phyloP scores from a whole-genome alignment of 2,329 filamentous ascomycete species.

The Gaeumannomyces tritici region DNA sequence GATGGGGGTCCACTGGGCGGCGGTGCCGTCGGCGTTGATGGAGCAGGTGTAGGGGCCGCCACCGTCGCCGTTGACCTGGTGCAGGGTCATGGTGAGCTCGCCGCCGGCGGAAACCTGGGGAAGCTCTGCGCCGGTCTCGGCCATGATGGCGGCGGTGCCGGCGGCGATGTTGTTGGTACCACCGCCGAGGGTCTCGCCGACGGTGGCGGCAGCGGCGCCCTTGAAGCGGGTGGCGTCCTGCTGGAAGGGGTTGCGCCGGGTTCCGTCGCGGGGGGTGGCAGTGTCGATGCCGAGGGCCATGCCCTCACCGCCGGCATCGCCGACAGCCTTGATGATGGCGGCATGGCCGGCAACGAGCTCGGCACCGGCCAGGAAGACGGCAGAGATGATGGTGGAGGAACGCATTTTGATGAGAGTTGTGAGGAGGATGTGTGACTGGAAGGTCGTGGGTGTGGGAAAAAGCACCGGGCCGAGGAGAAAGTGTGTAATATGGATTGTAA shows the following conservation, averaged over 20 bases:
- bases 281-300: constrained; percentile 42
- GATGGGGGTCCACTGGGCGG: constrained; percentile 39
- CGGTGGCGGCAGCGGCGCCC: constrained; percentile 37
- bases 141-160: constrained; percentile 48
- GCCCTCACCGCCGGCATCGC: constrained; percentile 47
- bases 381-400: constrained; percentile 21
- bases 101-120: constrained; percentile 52
- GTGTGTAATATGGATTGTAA: neutral
- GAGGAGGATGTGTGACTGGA: neutral
- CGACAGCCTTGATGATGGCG: constrained; percentile 48
- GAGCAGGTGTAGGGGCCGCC: constrained; percentile 53
- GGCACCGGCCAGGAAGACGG: constrained; percentile 42
- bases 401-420: constrained; percentile 15
- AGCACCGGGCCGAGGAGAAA: neutral
- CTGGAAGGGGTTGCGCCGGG: constrained; percentile 51
- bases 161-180: constrained; percentile 47
- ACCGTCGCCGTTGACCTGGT: constrained; percentile 59
- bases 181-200: constrained; percentile 47
- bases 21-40: constrained; percentile 52
- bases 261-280: constrained; percentile 51
- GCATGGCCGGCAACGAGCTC: constrained; percentile 51
- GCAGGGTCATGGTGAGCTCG: constrained; percentile 49
- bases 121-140: constrained; percentile 43
- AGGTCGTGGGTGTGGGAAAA: neutral
- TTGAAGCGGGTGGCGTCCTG: constrained; percentile 54